A percentile compares a stretch with the other conserved stretches of the same genome.
Conservation (phyloP, 129 eudicot species). For the Chrysanthemum makinoi region DNA sequence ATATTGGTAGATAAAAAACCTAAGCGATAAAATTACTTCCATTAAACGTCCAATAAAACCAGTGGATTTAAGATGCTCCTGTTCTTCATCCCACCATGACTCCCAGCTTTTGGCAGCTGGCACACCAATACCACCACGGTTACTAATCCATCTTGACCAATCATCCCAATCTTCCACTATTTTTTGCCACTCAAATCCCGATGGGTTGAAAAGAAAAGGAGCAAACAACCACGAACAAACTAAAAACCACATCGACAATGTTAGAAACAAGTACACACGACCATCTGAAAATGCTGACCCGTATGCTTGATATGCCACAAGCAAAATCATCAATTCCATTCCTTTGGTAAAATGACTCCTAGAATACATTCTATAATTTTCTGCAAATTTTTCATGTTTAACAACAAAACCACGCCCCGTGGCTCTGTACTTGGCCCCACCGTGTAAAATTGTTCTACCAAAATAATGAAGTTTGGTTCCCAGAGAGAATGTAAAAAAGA, state of each 20-base stretch:
- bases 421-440: conserved; percentile 80
- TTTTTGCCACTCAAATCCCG: conserved; percentile 98
- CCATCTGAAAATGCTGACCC: conserved; percentile 61
- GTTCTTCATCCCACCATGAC: conserved; percentile 99
- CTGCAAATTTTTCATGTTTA: conserved; percentile 91
- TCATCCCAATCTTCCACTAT: conserved; percentile 97
- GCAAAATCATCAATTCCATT: conserved; percentile 75
- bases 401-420: conserved; percentile 93
- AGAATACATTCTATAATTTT: conserved; percentile 77
- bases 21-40: conserved; percentile 65
- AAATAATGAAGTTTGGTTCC: conserved; percentile 91
- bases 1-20: conserved; percentile 90
- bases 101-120: conserved; percentile 97
- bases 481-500: conserved; percentile 82
- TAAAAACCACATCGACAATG: conserved; percentile 90
- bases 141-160: conserved; percentile 92
- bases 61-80: conserved; percentile 76
- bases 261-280: conserved; percentile 64
- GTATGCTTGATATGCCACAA: conserved; percentile 67
- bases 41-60: conserved; percentile 45
- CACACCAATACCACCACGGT: conserved; percentile 89
- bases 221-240: conserved; percentile 94
- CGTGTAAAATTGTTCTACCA: conserved; percentile 87
- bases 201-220: conserved; percentile 89
- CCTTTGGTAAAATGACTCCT: conserved; percentile 93